phyloP scores from a whole-genome alignment of 441 rosid genomes.

The Capsella rubella region DNA sequence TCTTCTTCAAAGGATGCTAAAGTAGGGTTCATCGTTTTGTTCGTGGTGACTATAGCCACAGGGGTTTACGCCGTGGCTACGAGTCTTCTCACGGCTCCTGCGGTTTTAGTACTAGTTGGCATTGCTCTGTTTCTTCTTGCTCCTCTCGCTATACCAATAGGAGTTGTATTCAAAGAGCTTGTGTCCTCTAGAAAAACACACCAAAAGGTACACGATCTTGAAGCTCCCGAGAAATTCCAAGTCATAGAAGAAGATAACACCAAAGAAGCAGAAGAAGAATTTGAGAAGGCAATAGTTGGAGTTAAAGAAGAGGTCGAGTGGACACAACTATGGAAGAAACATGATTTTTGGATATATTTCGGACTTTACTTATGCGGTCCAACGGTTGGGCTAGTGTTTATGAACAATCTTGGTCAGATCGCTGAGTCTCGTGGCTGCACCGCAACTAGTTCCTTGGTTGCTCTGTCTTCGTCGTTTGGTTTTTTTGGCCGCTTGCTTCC shows the following conservation, averaged over 20 bases:
- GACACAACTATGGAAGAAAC: constrained; percentile 57
- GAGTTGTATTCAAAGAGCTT: constrained; percentile 38
- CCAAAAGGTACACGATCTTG: constrained; percentile 46
- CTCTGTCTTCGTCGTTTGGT: constrained; percentile 80
- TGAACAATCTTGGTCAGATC: constrained; percentile 90
- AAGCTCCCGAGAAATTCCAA: constrained; percentile 15
- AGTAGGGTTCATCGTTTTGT: constrained; percentile 55
- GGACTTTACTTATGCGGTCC: constrained; percentile 70
- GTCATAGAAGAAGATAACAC: constrained; percentile 8
- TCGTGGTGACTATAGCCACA: constrained; percentile 64
- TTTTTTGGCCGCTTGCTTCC: constrained; percentile 95
- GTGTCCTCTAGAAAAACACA: constrained; percentile 30
- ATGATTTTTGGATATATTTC: constrained; percentile 82
- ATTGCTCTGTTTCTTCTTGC: constrained; percentile 53
- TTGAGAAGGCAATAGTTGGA: constrained; percentile 29
- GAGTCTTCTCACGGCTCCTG: constrained; percentile 53
- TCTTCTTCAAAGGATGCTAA: constrained; percentile 22
- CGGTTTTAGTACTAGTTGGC: constrained; percentile 53
- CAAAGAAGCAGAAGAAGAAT: constrained; percentile 36
- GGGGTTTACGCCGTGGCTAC: constrained; percentile 69
- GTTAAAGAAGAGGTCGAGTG: constrained; percentile 74
- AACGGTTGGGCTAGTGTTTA: constrained; percentile 76
- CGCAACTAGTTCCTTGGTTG: constrained; percentile 64
- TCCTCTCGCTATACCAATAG: constrained; percentile 61
- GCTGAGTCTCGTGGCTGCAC: constrained; percentile 77